These are phyloP conservation scores for Plasmodium gallinaceum DNA, from an alignment of 169 alveolate species.

Conservation along the genomic window DNA sequence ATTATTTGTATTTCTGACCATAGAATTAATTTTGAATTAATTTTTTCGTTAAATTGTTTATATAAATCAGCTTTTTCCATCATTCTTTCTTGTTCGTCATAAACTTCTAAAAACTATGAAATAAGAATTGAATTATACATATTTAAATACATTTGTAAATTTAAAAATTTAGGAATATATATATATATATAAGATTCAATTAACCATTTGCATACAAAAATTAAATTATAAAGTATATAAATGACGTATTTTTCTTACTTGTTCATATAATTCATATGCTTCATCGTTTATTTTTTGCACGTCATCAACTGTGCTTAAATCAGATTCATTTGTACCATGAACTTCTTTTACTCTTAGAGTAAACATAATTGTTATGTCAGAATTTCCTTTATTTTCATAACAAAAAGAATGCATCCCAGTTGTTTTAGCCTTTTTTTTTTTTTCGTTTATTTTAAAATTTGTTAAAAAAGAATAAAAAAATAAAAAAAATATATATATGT, in stretches of 20 bases:
- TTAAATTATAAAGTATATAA: no score
- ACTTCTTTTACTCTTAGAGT: conserved; percentile 57
- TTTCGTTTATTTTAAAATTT: conserved; percentile 13
- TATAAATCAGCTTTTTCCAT: conserved; percentile 69
- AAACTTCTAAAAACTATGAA: conserved; percentile 58
- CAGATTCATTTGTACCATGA: conserved; percentile 16
- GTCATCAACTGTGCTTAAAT: conserved; percentile 65
- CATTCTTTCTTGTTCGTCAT: conserved; percentile 71
- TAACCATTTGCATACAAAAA: not conserved
- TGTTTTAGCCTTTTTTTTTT: conserved; percentile 24
- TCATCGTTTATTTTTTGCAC: conserved; percentile 41
- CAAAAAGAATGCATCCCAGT: conserved; percentile 48
- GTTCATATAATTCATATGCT: conserved; percentile 34
- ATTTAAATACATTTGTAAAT: not conserved
- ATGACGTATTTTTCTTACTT: conserved; percentile 19
- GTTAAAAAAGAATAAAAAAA: conserved; percentile 14
- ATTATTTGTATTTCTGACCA: conserved; percentile 74
- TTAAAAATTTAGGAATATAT: not conserved
- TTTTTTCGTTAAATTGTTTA: conserved; percentile 71
- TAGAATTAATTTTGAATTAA: conserved; percentile 54
- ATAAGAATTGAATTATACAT: not conserved
- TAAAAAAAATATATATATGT: not conserved
- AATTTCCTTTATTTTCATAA: conserved; percentile 36
- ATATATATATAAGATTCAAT: not conserved
- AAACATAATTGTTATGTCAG: conserved; percentile 69